Conservation (phyloP, 441 rosid genomes). For the Aquilaria agallochum region DNA sequence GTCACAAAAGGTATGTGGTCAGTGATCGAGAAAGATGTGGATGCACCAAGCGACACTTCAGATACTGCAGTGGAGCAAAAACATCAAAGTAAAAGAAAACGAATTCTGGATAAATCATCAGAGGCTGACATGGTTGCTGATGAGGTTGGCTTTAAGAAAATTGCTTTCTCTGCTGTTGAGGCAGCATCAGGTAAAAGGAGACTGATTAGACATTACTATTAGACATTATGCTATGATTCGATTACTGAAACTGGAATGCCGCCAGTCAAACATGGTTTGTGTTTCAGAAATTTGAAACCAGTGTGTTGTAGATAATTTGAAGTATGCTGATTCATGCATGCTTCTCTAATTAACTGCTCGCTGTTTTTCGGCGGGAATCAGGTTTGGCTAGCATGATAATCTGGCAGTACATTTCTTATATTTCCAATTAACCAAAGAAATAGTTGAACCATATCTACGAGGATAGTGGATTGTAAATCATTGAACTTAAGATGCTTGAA, state of each 20-base stretch:
- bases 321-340: no score
- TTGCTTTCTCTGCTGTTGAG: conserved; percentile 66
- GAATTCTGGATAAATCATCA: conserved; percentile 20
- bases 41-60: conserved; percentile 19
- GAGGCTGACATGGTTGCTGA: conserved; percentile 25
- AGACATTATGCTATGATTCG: conserved; percentile 7
- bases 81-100: conserved; percentile 33
- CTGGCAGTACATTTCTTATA: no score
- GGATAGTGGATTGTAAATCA: no score
- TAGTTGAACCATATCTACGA: no score
- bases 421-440: no score
- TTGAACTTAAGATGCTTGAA: no score
- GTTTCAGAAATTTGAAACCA: no score
- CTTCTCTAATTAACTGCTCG: no score
- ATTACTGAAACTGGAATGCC: conserved; percentile 1
- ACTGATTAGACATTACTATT: conserved; percentile 4
- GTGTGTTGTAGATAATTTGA: no score
- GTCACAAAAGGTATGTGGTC: conserved; percentile 76
- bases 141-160: conserved; percentile 38
- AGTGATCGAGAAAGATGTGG: conserved; percentile 55
- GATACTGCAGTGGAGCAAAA: conserved; percentile 19
- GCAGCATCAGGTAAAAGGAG: conserved; percentile 45
- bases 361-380: no score
- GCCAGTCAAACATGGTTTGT: no score
- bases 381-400: no score